These are phyloP conservation scores for Coelastrella sp. DNA, from an alignment of 139 green algal genomes.

Conservation along the genomic window DNA sequence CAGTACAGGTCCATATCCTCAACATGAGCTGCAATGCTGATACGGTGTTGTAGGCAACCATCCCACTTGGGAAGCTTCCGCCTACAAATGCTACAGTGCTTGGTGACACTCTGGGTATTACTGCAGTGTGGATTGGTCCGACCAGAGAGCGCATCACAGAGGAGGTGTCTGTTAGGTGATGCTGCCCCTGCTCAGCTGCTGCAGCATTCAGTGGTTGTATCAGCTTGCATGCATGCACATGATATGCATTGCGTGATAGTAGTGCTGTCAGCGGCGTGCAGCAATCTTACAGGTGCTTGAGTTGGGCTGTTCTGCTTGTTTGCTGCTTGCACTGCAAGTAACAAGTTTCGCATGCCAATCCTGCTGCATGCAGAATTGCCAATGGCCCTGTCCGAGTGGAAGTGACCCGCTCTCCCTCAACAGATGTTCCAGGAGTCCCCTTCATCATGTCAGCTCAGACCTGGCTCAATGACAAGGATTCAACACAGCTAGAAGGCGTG, in stretches of 20 bases:
- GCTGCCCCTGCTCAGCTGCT: too few species aligned
- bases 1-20: too few species aligned
- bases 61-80: slow-evolving; percentile 48
- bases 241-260: too few species aligned
- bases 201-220: too few species aligned
- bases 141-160: slow-evolving; percentile 54
- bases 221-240: too few species aligned
- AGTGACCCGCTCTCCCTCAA: slow-evolving; percentile 39
- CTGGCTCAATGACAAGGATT: slow-evolving; percentile 50
- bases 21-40: too few species aligned
- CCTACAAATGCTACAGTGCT: slow-evolving; percentile 4
- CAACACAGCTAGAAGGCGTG: not conserved
- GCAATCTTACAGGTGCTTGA: too few species aligned
- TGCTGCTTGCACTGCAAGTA: too few species aligned
- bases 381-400: slow-evolving; percentile 42
- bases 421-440: slow-evolving; percentile 45
- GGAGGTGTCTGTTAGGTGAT: slow-evolving; percentile 38
- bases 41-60: not conserved
- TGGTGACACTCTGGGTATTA: slow-evolving; percentile 45
- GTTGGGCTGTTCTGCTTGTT: too few species aligned
- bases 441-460: slow-evolving; percentile 50
- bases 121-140: slow-evolving; percentile 58
- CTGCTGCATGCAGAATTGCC: slow-evolving; percentile 39
- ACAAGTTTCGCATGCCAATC: too few species aligned
- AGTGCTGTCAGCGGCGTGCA: too few species aligned